phyloP scores from a whole-genome alignment of 1,284 basidiomycete genomes.

The Fomitopsis pinicola region DNA sequence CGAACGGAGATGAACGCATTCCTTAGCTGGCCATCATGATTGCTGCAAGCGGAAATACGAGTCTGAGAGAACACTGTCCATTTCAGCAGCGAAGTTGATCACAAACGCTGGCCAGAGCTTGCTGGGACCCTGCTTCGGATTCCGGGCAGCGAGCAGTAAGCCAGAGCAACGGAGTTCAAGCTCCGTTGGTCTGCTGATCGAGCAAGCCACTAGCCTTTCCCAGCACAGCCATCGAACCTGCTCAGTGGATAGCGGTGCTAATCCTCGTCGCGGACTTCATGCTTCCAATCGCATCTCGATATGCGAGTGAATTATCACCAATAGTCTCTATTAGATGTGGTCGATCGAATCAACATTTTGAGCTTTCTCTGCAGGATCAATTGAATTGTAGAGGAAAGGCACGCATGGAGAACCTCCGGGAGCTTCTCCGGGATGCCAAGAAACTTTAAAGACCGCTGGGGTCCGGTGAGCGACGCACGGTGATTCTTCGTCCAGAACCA shows the following conservation, averaged over 20 bases:
- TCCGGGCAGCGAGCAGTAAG: neutral
- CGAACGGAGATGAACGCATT: neutral
- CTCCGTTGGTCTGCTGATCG: slow-evolving; percentile 1
- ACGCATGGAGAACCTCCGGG: neutral
- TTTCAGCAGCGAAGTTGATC: neutral
- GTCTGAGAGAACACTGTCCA: neutral
- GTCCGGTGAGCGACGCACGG: neutral
- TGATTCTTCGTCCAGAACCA: neutral
- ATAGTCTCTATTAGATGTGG: slow-evolving; percentile 3
- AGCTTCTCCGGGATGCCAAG: slow-evolving; percentile 1
- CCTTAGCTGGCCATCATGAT: neutral
- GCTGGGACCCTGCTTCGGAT: neutral
- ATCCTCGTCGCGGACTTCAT: neutral
- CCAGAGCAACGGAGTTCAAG: neutral
- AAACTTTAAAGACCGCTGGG: neutral
- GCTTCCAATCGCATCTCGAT: slow-evolving; percentile 2
- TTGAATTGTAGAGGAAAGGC: neutral
- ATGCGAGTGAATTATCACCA: slow-evolving; percentile 2
- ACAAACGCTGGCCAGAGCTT: neutral
- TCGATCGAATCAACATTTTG: slow-evolving; percentile 6
- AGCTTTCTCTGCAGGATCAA: neutral
- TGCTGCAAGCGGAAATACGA: neutral
- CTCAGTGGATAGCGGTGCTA: neutral
- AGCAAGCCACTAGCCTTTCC: neutral
- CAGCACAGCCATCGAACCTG: neutral